phyloP scores from a whole-genome alignment of 2,329 filamentous ascomycete genomes.

The Cytospora piceicola region DNA sequence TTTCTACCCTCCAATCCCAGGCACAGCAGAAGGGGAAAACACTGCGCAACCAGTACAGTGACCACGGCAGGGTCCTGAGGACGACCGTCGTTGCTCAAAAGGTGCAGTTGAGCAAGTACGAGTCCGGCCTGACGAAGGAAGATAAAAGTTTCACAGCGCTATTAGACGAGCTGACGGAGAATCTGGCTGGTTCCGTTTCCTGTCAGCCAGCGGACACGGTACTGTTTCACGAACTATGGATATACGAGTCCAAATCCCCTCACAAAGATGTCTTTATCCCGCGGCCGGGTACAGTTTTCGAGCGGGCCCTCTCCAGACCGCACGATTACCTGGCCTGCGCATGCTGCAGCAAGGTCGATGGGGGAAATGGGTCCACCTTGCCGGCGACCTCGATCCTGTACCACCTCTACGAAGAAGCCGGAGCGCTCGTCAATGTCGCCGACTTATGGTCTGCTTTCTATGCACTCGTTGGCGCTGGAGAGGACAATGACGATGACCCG shows the following conservation, averaged over 20 bases:
- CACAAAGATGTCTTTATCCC: slow-evolving; percentile 77
- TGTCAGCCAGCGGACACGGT: slow-evolving; percentile 49
- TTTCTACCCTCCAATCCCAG: slow-evolving; percentile 51
- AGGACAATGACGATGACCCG: slow-evolving; percentile 43
- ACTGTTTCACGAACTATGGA: slow-evolving; percentile 72
- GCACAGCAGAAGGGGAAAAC: slow-evolving; percentile 51
- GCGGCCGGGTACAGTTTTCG: slow-evolving; percentile 69
- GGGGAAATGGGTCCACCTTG: slow-evolving; percentile 61
- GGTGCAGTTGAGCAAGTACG: slow-evolving; percentile 77
- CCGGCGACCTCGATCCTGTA: slow-evolving; percentile 76
- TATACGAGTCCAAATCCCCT: slow-evolving; percentile 73
- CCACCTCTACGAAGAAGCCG: slow-evolving; percentile 78
- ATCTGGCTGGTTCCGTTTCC: slow-evolving; percentile 46
- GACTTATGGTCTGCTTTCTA: slow-evolving; percentile 81
- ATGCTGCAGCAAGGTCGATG: slow-evolving; percentile 61
- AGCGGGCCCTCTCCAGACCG: slow-evolving; percentile 71
- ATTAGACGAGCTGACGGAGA: slow-evolving; percentile 59
- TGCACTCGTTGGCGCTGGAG: slow-evolving; percentile 58
- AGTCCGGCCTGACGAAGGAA: slow-evolving; percentile 69
- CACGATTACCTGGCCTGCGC: slow-evolving; percentile 77
- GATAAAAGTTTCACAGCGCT: slow-evolving; percentile 72
- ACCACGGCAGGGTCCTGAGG: slow-evolving; percentile 70
- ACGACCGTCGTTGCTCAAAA: slow-evolving; percentile 82
- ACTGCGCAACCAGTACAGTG: slow-evolving; percentile 75
- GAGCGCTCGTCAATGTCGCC: slow-evolving; percentile 74